Conservation (phyloP, 192 early-diverging fungal genomes). For the Backusella tarrabulga region DNA sequence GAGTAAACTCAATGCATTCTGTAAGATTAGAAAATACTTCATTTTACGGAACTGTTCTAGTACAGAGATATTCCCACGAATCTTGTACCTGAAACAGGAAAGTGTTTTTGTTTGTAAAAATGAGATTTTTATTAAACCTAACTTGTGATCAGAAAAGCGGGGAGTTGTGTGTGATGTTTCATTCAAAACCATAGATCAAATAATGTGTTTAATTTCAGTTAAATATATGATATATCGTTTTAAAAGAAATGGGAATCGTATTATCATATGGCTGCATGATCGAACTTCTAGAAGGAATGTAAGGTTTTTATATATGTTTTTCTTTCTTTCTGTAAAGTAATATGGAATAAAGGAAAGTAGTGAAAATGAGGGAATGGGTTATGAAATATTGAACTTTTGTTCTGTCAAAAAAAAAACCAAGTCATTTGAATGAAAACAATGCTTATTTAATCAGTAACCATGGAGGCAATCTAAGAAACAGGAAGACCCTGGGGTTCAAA, state of each 20-base stretch:
- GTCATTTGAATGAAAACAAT: not conserved
- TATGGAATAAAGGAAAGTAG: not conserved
- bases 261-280: not conserved
- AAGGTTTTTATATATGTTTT: not conserved
- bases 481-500: slow-evolving; percentile 27
- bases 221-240: too few relatives aligned
- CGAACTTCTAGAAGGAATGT: not conserved
- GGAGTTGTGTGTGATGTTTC: not conserved
- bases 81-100: too few relatives aligned
- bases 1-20: too few relatives aligned
- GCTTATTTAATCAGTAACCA: not conserved
- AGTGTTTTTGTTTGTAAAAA: too few relatives aligned
- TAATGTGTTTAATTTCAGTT: not conserved
- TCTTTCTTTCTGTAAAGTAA: not conserved
- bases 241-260: too few relatives aligned
- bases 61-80: too few relatives aligned
- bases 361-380: not conserved
- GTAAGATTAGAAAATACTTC: too few relatives aligned
- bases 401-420: not conserved
- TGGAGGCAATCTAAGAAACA: not conserved
- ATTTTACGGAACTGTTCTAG: too few relatives aligned
- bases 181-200: not conserved
- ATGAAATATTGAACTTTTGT: not conserved
- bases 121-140: not conserved
- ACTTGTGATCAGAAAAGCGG: not conserved